Conservation (phyloP, 1,139 yeast species). For the Diutina siamensis region DNA sequence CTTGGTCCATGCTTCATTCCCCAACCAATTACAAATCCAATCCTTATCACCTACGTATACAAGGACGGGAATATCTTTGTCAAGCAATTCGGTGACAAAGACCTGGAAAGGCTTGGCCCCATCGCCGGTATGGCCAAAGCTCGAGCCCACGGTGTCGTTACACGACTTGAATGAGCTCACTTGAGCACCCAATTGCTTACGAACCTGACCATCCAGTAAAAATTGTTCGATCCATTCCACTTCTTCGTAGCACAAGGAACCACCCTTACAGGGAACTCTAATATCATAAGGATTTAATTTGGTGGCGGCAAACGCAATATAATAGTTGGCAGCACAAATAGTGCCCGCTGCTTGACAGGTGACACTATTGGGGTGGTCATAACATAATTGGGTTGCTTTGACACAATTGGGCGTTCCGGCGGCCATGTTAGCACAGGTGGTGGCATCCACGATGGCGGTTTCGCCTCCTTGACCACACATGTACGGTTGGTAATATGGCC, state of each 20-base stretch:
- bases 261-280: constrained; percentile 70
- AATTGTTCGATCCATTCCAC: constrained; percentile 56
- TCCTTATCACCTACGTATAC: constrained; percentile 83
- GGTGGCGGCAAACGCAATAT: constrained; percentile 81
- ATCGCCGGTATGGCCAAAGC: constrained; percentile 78
- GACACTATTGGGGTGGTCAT: constrained; percentile 66
- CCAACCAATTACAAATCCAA: constrained; percentile 80
- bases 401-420: constrained; percentile 72
- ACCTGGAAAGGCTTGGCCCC: constrained; percentile 83
- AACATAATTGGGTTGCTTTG: constrained; percentile 73
- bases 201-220: constrained; percentile 57
- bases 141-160: constrained; percentile 72
- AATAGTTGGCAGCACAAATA: constrained; percentile 79
- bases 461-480: constrained; percentile 94
- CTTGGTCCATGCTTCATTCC: constrained; percentile 73
- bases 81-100: constrained; percentile 48
- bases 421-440: constrained; percentile 69
- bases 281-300: constrained; percentile 93
- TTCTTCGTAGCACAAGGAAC: constrained; percentile 62
- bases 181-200: constrained; percentile 84
- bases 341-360: constrained; percentile 92
- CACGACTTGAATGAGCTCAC: constrained; percentile 76
- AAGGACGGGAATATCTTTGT: constrained; percentile 53
- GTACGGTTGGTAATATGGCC: constrained; percentile 87
- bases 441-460: constrained; percentile 66